Base-by-base conservation (phyloP, 352 stramenopile species). In the Phytopythium oedochilum region DNA sequence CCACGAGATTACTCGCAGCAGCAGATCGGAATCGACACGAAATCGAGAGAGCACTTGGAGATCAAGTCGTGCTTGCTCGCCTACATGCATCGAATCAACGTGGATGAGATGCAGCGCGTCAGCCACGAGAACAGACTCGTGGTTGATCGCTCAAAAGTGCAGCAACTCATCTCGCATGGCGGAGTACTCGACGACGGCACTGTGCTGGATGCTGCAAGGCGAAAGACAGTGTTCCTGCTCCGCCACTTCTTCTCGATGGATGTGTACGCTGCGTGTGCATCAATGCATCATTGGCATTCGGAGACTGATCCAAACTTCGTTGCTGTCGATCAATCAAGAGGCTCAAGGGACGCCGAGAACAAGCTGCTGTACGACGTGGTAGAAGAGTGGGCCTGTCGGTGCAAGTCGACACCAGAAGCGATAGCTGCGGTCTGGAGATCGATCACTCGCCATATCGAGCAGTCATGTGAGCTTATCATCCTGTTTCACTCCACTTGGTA, bases 181-280 rank as follows among this genome's bases (percentile, higher is more conserved):
- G 72, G 73, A 4, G 40, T 72, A 14, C 34, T 79, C 26, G 61
- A 71, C 53, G 73, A 87, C 26, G 60, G 74, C 25, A 81, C 66
- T 29, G 38, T 67, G 0, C 55, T 85, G 12, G 71, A 89, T 44
- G 66, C 68, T 5, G 69, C 61, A 6, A 78, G 79, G 43, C 73
- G 70, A 26, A 92, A 92, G 48, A 92, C 82, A 2, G 73, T 61
- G 3, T 89, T 90, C 40, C 53, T 92, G 3, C 59, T 92, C 26
- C 67, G 75, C 5, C 79, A 92, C 47, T 92, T 87, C 53, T 90
- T 92, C 47, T 53, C 71, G 3, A 31, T 89, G n/a, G 60, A 78
- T 20, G 4, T 8, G 73, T 66, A 52, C 17, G 31, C 57, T 66
- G 39, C 18, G 44, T 66, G 11, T 14, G 6, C 35, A 35, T 18